A percentile compares a stretch with the other conserved stretches of the same genome.
Evolutionary conservation across 2,329 filamentous ascomycete genomes (phyloP).

Genomic region (Botrytis cinerea): DNA sequence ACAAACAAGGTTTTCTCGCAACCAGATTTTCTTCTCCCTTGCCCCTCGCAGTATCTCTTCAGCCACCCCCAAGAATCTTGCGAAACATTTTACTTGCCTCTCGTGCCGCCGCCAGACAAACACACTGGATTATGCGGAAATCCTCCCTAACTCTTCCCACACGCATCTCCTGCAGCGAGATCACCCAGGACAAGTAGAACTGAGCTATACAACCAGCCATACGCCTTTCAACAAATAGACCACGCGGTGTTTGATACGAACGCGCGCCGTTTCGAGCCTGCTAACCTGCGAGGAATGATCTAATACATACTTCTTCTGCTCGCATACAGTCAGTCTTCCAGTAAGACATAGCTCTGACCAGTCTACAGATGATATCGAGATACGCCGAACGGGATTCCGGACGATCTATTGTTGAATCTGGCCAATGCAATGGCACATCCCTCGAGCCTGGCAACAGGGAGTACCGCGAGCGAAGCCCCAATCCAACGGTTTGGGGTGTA

Average conservation of each 20-base stretch:
- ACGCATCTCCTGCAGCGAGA: neutral
- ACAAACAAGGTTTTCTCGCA: too few relatives aligned
- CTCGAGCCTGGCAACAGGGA: neutral
- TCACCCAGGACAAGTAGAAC: neutral
- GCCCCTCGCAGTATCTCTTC: neutral
- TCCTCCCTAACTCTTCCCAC: neutral
- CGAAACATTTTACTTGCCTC: neutral
- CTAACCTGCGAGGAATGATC: neutral
- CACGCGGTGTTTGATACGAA: too few relatives aligned
- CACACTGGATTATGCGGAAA: neutral
- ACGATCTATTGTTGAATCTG: neutral
- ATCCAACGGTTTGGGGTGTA: neutral
- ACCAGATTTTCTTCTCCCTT: neutral
- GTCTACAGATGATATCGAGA: neutral
- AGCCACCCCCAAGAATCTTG: neutral
- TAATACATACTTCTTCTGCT: neutral
- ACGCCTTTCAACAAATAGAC: neutral
- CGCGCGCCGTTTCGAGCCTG: too few relatives aligned
- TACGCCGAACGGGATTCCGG: neutral
- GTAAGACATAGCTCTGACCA: neutral
- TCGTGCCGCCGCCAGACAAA: neutral
- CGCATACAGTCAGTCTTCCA: neutral
- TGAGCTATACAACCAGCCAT: neutral
- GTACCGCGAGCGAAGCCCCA: neutral
- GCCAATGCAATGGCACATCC: neutral